Conservation (phyloP, 2,329 filamentous ascomycete species). For the Corynespora cassiicola region DNA sequence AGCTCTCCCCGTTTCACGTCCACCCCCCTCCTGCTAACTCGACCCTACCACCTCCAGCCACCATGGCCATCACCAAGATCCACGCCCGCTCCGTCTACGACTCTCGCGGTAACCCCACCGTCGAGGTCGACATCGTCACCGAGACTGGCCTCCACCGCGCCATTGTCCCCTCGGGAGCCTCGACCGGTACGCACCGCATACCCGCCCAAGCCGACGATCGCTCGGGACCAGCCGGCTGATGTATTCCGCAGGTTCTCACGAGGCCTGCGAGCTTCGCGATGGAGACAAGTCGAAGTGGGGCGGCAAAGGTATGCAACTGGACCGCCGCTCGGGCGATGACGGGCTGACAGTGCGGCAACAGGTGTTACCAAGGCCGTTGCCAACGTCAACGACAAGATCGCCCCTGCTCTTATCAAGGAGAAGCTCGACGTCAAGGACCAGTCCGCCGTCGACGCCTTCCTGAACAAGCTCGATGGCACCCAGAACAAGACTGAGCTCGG, state of each 20-base stretch:
- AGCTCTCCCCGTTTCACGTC: conserved; percentile 27
- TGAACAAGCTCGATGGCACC: conserved; percentile 62
- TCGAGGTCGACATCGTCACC: conserved; percentile 96
- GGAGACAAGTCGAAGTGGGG: conserved; percentile 60
- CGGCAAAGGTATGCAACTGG: conserved; percentile 54
- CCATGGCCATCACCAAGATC: conserved; percentile 73
- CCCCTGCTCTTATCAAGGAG: conserved; percentile 61
- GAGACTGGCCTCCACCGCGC: conserved; percentile 96
- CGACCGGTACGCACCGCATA: conserved; percentile 71
- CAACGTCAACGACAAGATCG: conserved; percentile 63
- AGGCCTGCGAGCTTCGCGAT: conserved; percentile 62
- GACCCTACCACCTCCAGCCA: conserved; percentile 48
- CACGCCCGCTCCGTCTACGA: conserved; percentile 86
- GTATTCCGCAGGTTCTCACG: conserved; percentile 50
- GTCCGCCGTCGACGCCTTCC: conserved; percentile 60
- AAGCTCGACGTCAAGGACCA: conserved; percentile 62
- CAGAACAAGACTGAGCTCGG: conserved; percentile 65
- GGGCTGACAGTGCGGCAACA: conserved; percentile 19
- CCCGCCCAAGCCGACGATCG: not conserved
- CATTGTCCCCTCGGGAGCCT: conserved; percentile 96
- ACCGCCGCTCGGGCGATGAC: conserved; percentile 6
- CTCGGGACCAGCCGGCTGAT: conserved; percentile 19
- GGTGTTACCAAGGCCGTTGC: conserved; percentile 62
- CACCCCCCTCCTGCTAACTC: conserved; percentile 22
- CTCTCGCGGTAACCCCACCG: conserved; percentile 97